Base-by-base conservation (phyloP, 2,329 filamentous ascomycete species). In the Colletotrichum simmondsii region DNA sequence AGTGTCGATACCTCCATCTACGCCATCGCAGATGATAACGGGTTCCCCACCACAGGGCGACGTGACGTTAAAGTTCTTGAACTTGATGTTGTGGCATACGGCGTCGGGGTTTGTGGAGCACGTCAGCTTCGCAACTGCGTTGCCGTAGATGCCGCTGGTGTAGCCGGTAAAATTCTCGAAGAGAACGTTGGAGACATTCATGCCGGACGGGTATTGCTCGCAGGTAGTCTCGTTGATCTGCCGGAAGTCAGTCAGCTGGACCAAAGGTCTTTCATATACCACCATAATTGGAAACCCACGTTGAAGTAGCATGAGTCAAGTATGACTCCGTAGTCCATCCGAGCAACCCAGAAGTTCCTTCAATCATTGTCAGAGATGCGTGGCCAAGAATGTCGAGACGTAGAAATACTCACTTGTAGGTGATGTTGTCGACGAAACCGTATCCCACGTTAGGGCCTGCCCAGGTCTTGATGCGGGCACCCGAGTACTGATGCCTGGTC, bases 301-400 rank as follows among this genome's bases (percentile, higher is more conserved):
- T 74, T 74, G 79, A 91, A 91, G 80, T 92, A 92, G 80, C 90
- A 92, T 32, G 89, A 89, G 76, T 92, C 90, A 8, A 92, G 81
- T 46, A 90, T 88, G 26, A 90, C 84, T 0, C 88, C 85, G 73
- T 86, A 85, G 75, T 91, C 89, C 24, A 88, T 90, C 74, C 89
- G 89, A 24, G 87, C 88, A 53, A 89, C 85, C 79, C 86, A 87
- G 75, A 92, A 87, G 79, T 91, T 89, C 52, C 79, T 89, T 32
- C 19, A 22, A 0, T 0, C 0, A 1, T 2, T 30, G 26, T 71
- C 22, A 73, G 71, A 16, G 3, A 11, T 35, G 32, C 24, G 7
- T 11, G 24, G 6, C 6, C 49, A n/a, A 4, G 7, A 5, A 37
- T 5, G 24, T 14, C 37, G 8, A 4, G 42, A 28, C 14, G 37